phyloP scores from a whole-genome alignment of 2,329 filamentous ascomycete species.

The Pezicula carpinea region DNA sequence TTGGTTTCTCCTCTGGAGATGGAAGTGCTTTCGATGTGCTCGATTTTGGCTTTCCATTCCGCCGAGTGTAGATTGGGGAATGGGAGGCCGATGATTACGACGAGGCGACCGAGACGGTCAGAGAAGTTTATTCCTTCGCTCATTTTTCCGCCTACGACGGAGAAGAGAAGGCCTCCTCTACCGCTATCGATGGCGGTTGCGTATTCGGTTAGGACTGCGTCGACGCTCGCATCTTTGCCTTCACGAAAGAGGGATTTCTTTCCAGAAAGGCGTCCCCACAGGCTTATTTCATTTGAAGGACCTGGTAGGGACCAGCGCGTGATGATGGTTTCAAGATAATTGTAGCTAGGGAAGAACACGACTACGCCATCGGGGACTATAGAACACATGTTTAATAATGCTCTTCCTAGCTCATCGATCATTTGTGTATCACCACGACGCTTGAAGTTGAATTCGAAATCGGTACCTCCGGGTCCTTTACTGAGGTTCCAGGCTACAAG shows the following conservation, averaged over 20 bases:
- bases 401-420: constrained; percentile 69
- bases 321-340: constrained; percentile 76
- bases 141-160: constrained; percentile 90
- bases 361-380: constrained; percentile 85
- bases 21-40: constrained; percentile 70
- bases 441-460: constrained; percentile 86
- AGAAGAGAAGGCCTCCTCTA: constrained; percentile 75
- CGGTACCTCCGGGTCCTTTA: constrained; percentile 38
- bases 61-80: constrained; percentile 87
- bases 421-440: constrained; percentile 58
- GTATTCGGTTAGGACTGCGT: constrained; percentile 72
- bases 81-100: constrained; percentile 86
- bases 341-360: constrained; percentile 93
- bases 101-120: constrained; percentile 80
- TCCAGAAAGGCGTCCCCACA: constrained; percentile 36
- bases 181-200: constrained; percentile 56
- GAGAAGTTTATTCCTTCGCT: constrained; percentile 99
- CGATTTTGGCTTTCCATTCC: constrained; percentile 89
- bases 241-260: constrained; percentile 62
- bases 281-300: constrained; percentile 2
- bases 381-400: constrained; percentile 66
- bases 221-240: constrained; percentile 41
- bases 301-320: constrained; percentile 49
- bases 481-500: constrained; percentile 72
- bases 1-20: constrained; percentile 34